Evolutionary conservation across 2,329 filamentous ascomycete species (phyloP), one percentile per base, ranked within the genome.

Genomic region (Fusarium verrucosum): DNA sequence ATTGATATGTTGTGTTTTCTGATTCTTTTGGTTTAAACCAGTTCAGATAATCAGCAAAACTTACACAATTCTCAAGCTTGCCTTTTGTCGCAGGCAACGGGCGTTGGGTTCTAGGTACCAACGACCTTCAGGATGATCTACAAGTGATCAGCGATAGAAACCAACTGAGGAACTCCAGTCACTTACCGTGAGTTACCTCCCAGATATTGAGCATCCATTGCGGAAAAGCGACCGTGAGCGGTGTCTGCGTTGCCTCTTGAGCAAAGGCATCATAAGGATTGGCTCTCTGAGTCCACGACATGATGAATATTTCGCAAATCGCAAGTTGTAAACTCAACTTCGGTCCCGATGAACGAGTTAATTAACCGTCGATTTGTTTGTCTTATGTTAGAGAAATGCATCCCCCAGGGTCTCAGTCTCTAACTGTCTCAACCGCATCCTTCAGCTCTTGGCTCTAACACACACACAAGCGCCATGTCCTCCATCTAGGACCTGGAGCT

Each of bases 61-160:
- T 73, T 69, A 73, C 72, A 74, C 65, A 30, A 74, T 70, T 32
- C 72, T 72, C 49, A 74, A 49, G n/a, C 35, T 65, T 3, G 72
- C 73, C 30, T 52, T 65, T 28, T 55, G 56, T 5, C 37, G 69
- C 7, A 74, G 62, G 49, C 68, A 68, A 25, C 44, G 47, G 20
- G 68, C 60, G 19, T 47, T 68, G 2, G 53, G 52, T 23, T 73
- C 69, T 7, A 68, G 44, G 33, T 66, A 65, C 72, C 73, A 74
- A 42, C 56, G 70, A 22, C 70, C 66, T 49, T 68, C 64, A 32
- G 70, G 62, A 10, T 65, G 51, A 58, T 71, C 70, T 72, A 17
- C 26, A 40, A 19, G 4, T 7, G 4, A 46, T 72, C 22, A 72
- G 58, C 11, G 25, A 25, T 4, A 22, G 5, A 5, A 23, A 16